These are phyloP conservation scores for Nemania bipapillata DNA, from an alignment of 2,329 filamentous ascomycete genomes.

Conservation along the genomic window DNA sequence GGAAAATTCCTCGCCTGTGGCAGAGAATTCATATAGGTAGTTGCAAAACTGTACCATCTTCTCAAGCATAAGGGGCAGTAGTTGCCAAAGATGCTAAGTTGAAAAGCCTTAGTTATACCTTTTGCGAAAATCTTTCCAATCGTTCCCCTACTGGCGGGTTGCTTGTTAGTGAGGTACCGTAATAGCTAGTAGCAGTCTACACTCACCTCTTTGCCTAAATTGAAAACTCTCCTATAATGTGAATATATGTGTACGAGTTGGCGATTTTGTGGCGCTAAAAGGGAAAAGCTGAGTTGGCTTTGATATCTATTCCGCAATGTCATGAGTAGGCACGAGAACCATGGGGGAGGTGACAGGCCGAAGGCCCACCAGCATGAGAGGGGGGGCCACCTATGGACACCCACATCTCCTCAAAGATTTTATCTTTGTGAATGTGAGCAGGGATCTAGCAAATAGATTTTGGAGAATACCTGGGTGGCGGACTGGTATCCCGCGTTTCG, in stretches of 20 bases:
- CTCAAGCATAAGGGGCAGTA: constrained; percentile 53
- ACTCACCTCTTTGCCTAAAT: constrained; percentile 38
- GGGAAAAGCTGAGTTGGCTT: constrained; percentile 38
- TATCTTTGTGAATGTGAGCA: constrained; percentile 26
- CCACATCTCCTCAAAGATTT: constrained; percentile 43
- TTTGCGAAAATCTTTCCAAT: constrained; percentile 39
- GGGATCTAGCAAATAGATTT: background rate
- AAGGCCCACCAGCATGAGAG: constrained; percentile 42
- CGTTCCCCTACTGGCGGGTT: background rate
- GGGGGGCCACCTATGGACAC: constrained; percentile 36
- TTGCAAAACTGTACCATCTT: constrained; percentile 51
- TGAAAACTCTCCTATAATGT: constrained; percentile 36
- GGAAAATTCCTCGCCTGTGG: constrained; percentile 45
- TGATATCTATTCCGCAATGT: constrained; percentile 41
- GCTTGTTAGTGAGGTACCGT: background rate
- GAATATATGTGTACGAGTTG: constrained; percentile 38
- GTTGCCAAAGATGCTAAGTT: constrained; percentile 53
- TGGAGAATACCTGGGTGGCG: constrained; percentile 35
- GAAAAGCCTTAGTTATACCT: constrained; percentile 55
- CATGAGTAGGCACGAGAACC: constrained; percentile 36
- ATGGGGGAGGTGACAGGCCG: constrained; percentile 38
- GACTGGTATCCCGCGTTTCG: constrained; percentile 51
- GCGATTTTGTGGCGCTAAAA: constrained; percentile 37
- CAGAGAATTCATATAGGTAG: constrained; percentile 49
- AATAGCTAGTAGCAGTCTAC: background rate